phyloP scores from a whole-genome alignment of 306 rosid genomes.

The Cyamopsis tetragonoloba region DNA sequence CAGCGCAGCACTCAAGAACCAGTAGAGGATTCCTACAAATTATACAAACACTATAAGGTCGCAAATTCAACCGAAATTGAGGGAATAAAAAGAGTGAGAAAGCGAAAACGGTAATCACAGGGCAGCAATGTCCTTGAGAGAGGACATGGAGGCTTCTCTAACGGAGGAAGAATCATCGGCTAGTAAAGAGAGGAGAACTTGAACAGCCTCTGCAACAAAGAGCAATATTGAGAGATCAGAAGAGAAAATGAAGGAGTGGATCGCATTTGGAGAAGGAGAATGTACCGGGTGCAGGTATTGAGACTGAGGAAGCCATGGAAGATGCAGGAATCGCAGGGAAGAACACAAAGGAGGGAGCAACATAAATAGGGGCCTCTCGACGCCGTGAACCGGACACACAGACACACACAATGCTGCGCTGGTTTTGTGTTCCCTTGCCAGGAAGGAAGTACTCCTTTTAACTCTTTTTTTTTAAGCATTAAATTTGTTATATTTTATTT shows the following conservation, averaged over 20 bases:
- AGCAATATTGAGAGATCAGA: conserved; percentile 21
- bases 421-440: conserved; percentile 21
- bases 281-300: conserved; percentile 74
- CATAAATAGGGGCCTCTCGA: conserved; percentile 3
- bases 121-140: conserved; percentile 73
- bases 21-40: conserved; percentile 62
- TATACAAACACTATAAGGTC: neutral
- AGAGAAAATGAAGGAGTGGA: neutral
- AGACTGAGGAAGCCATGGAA: conserved; percentile 66
- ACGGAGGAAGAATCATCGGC: conserved; percentile 80
- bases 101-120: conserved; percentile 38
- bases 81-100: neutral
- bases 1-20: conserved; percentile 81
- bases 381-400: conserved; percentile 7
- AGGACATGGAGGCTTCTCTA: conserved; percentile 72
- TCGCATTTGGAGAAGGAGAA: conserved; percentile 4
- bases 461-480: no score
- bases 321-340: neutral
- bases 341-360: neutral
- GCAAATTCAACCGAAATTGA: conserved; percentile 5
- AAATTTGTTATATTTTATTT: no score
- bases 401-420: conserved; percentile 16
- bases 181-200: conserved; percentile 71
- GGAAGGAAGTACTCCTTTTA: neutral
- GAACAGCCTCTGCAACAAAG: conserved; percentile 68